phyloP scores from a whole-genome alignment of 495 filamentous ascomycete species.

The Talaromyces liani region DNA sequence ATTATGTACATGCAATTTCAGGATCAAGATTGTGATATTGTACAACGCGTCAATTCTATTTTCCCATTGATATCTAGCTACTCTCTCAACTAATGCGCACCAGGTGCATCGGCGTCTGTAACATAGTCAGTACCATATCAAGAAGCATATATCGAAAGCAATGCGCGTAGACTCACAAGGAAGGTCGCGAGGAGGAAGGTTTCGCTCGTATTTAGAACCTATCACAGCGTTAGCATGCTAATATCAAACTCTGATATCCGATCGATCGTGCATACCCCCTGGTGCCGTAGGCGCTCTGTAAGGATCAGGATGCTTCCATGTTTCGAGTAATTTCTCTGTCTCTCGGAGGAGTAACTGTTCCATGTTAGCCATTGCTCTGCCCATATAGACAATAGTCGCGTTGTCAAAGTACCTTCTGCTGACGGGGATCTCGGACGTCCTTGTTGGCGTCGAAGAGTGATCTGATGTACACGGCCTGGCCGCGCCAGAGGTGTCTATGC shows the following conservation, averaged over 20 bases:
- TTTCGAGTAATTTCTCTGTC: slow-evolving; percentile 79
- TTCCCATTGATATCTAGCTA: background rate
- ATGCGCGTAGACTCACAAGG: slow-evolving; percentile 58
- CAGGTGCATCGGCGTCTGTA: slow-evolving; percentile 13
- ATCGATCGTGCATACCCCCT: slow-evolving; percentile 61
- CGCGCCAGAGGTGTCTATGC: slow-evolving; percentile 83
- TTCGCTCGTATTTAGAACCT: slow-evolving; percentile 97
- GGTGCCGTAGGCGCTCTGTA: slow-evolving; percentile 83
- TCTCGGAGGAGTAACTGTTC: slow-evolving; percentile 71
- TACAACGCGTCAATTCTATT: background rate
- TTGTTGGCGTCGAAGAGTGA: slow-evolving; percentile 93
- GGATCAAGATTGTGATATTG: background rate
- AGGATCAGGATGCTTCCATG: slow-evolving; percentile 96
- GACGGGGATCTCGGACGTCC: slow-evolving; percentile 74
- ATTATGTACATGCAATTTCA: background rate
- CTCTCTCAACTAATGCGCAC: slow-evolving; percentile 9
- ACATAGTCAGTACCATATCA: background rate
- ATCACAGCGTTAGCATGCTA: background rate
- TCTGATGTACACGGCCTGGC: slow-evolving; percentile 92
- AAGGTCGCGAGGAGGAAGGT: slow-evolving; percentile 69
- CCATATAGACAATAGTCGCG: background rate
- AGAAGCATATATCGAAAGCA: slow-evolving; percentile 1
- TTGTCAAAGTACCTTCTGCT: slow-evolving; percentile 63
- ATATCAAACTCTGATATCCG: background rate
- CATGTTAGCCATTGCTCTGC: background rate